Percentiles rank a stretch among this genome's conserved stretches.
These are phyloP conservation scores for Phlegmacium glaucopus DNA, from an alignment of 768 basidiomycete species.

Conservation along the genomic window DNA sequence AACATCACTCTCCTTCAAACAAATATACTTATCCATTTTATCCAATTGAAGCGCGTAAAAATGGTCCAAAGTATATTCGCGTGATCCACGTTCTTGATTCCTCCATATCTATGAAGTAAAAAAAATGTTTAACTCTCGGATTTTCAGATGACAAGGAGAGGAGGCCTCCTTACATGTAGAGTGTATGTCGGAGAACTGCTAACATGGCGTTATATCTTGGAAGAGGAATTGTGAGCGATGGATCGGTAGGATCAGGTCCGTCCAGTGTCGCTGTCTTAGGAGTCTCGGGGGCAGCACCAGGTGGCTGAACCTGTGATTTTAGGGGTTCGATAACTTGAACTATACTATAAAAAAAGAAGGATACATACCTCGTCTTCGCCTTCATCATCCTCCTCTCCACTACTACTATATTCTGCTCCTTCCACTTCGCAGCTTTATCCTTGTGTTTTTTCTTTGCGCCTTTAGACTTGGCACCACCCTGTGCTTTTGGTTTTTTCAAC, in stretches of 20 bases:
- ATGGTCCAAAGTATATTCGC: slow-evolving; percentile 88
- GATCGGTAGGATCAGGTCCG: slow-evolving; percentile 56
- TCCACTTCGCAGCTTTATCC: slow-evolving; percentile 11
- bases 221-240: slow-evolving; percentile 58
- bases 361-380: slow-evolving; percentile 6
- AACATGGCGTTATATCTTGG: slow-evolving; percentile 88
- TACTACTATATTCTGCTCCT: slow-evolving; percentile 15
- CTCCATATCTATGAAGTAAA: slow-evolving; percentile 62
- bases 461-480: slow-evolving; percentile 12
- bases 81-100: slow-evolving; percentile 78
- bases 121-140: not conserved
- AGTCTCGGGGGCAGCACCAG: too few relatives aligned
- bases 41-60: slow-evolving; percentile 80
- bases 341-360: not conserved
- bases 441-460: slow-evolving; percentile 42
- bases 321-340: not conserved
- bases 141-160: not conserved
- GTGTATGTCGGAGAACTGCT: slow-evolving; percentile 75
- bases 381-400: slow-evolving; percentile 17
- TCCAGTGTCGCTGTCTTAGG: slow-evolving; percentile 1
- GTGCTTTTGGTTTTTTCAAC: slow-evolving; percentile 63
- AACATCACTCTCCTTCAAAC: slow-evolving; percentile 65
- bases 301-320: too few relatives aligned
- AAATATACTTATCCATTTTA: slow-evolving; percentile 76
- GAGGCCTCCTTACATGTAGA: slow-evolving; percentile 70